Conservation (phyloP, 768 basidiomycete genomes). For the Grammothele lineata region DNA sequence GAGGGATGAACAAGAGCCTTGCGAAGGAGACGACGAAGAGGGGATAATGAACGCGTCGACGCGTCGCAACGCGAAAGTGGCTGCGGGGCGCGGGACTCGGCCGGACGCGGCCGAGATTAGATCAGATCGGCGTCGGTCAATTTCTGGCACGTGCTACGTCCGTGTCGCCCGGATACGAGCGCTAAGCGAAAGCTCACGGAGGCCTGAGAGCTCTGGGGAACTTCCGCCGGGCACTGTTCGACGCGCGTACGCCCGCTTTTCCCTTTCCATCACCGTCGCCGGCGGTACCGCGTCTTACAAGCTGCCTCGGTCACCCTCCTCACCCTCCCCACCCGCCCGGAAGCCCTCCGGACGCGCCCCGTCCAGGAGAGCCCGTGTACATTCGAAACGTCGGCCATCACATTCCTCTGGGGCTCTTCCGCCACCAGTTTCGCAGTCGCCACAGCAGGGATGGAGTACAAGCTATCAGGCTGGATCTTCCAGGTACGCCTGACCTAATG, state of each 20-base stretch:
- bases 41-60: conserved; percentile 1
- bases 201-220: no score
- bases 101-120: conserved; percentile 1
- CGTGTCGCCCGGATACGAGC: no score
- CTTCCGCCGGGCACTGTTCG: no score
- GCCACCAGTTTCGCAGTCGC: conserved; percentile 22
- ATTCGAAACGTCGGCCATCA: conserved; percentile 32
- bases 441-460: conserved; percentile 69
- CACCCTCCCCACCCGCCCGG: conserved; percentile 67
- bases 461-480: conserved; percentile 87
- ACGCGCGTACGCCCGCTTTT: neutral
- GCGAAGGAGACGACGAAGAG: neutral
- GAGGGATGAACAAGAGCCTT: no score
- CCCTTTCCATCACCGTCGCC: conserved; percentile 2
- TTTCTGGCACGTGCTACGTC: no score
- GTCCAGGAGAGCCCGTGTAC: conserved; percentile 33
- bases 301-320: conserved; percentile 77
- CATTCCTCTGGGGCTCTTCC: conserved; percentile 25
- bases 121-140: no score
- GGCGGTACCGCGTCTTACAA: conserved; percentile 33
- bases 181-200: no score
- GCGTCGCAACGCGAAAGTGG: conserved; percentile 20
- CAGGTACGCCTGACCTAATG: conserved; percentile 55
- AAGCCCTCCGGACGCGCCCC: conserved; percentile 45
- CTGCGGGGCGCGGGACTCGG: conserved; percentile 4